phyloP scores from a whole-genome alignment of 768 basidiomycete species.

The Rhodotorula diobovata region DNA sequence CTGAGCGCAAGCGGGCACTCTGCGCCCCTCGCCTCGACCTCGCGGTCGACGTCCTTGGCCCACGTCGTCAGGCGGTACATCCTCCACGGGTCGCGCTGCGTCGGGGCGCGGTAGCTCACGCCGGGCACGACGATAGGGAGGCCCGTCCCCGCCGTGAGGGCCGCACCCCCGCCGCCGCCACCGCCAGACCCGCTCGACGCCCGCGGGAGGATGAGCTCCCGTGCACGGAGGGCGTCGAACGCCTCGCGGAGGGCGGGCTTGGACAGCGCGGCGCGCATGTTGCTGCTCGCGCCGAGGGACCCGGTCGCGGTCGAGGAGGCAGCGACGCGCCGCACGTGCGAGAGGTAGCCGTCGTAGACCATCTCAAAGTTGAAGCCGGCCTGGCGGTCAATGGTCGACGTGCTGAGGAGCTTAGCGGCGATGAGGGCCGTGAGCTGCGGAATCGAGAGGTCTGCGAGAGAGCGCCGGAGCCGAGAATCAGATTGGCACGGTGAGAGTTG shows the following conservation, averaged over 20 bases:
- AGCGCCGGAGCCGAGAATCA: background rate
- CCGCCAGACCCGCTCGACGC: background rate
- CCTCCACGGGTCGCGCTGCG: slow-evolving; percentile 20
- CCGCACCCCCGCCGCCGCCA: no score
- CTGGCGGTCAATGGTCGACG: slow-evolving; percentile 60
- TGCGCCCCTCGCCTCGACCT: slow-evolving; percentile 15
- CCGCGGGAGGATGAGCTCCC: slow-evolving; percentile 32
- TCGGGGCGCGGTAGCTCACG: slow-evolving; percentile 13
- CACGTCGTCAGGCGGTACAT: slow-evolving; percentile 27
- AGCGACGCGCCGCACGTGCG: slow-evolving; percentile 29
- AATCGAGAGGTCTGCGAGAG: slow-evolving; percentile 59
- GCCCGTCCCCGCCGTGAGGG: slow-evolving; percentile 7
- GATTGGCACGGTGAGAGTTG: background rate
- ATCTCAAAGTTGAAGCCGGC: slow-evolving; percentile 84
- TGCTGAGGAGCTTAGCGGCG: slow-evolving; percentile 67
- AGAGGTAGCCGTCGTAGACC: slow-evolving; percentile 60
- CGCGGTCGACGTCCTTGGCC: slow-evolving; percentile 19
- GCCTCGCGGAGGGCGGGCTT: slow-evolving; percentile 12
- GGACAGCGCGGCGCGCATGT: slow-evolving; percentile 3
- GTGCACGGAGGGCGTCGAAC: slow-evolving; percentile 28
- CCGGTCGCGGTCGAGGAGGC: slow-evolving; percentile 7
- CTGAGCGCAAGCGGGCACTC: slow-evolving; percentile 18
- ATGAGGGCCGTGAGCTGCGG: slow-evolving; percentile 67
- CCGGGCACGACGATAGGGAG: background rate
- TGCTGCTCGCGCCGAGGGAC: background rate